Conservation (phyloP, 345 rosid genomes). For the Isatis tinctoria region DNA sequence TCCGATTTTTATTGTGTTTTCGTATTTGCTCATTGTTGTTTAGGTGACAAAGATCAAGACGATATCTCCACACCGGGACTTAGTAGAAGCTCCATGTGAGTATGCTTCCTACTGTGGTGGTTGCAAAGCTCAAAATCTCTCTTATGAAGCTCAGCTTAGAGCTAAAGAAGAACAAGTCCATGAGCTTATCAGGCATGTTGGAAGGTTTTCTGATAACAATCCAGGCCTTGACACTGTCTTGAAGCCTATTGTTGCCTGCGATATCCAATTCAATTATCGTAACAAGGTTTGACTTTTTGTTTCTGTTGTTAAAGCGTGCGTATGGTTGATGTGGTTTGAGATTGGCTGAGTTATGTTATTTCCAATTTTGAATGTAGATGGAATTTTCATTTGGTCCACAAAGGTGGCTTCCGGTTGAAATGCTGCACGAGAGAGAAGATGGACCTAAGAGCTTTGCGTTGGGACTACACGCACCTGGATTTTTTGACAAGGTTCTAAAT, state of each 20-base stretch:
- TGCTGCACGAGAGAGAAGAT: constrained; percentile 49
- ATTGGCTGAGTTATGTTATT: neutral
- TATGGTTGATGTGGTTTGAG: constrained; percentile 4
- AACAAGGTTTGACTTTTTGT: constrained; percentile 54
- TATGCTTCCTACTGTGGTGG: constrained; percentile 85
- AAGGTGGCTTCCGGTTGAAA: constrained; percentile 73
- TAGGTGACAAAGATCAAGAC: constrained; percentile 74
- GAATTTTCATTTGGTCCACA: constrained; percentile 85
- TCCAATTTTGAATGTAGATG: constrained; percentile 45
- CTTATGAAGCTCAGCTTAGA: constrained; percentile 78
- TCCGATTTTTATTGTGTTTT: neutral
- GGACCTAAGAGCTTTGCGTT: constrained; percentile 53
- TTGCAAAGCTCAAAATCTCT: constrained; percentile 77
- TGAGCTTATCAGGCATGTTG: constrained; percentile 64
- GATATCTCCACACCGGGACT: constrained; percentile 63
- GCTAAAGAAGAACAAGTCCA: constrained; percentile 82
- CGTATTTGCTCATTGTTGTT: neutral
- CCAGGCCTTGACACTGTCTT: constrained; percentile 39
- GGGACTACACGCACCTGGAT: constrained; percentile 92
- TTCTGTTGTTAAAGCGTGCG: neutral
- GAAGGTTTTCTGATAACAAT: constrained; percentile 54
- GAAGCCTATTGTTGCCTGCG: constrained; percentile 85
- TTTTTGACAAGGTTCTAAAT: constrained; percentile 81
- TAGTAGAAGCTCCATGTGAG: constrained; percentile 89
- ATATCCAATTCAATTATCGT: constrained; percentile 73